Evolutionary conservation across 352 stramenopile genomes (phyloP).

Genomic region (Pythium rhizo-oryzae): DNA sequence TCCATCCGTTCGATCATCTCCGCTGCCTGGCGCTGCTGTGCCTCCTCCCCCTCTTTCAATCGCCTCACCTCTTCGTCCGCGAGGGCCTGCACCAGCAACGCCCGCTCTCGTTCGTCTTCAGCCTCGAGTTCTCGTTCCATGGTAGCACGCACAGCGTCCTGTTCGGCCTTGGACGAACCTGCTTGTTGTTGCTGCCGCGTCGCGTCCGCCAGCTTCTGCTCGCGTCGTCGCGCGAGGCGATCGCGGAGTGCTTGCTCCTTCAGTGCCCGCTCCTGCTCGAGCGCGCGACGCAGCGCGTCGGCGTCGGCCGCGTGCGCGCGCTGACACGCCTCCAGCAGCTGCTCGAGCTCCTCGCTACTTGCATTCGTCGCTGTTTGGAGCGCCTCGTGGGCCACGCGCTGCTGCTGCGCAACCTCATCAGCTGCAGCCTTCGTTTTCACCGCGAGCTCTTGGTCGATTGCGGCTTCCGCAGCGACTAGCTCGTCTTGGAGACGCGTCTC

Average conservation of each 20-base stretch:
- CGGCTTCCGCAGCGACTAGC: background rate
- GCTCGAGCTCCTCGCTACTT: constrained; percentile 19
- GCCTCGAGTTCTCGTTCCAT: constrained; percentile 9
- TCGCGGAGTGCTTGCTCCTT: constrained; percentile 20
- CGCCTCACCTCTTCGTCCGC: constrained; percentile 12
- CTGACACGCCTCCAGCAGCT: constrained; percentile 13
- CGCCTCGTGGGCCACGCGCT: background rate
- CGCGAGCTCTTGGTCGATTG: constrained; percentile 5
- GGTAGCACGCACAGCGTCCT: background rate
- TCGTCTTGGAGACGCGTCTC: constrained; percentile 2
- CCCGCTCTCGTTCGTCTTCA: constrained; percentile 11
- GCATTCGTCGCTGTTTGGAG: background rate
- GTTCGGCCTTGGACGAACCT: background rate
- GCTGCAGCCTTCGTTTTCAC: background rate
- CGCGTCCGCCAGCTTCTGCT: constrained; percentile 14
- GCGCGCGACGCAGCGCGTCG: constrained; percentile 7
- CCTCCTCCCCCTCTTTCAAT: constrained; percentile 19
- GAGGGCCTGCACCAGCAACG: constrained; percentile 6
- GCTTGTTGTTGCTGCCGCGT: background rate
- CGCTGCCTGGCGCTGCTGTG: constrained; percentile 41
- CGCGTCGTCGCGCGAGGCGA: constrained; percentile 13
- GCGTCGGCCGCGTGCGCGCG: constrained; percentile 8
- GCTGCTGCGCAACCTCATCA: constrained; percentile 2
- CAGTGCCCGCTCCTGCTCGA: constrained; percentile 17
- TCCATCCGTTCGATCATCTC: constrained; percentile 31